Evolutionary conservation across 2,329 filamentous ascomycete genomes (phyloP).

Genomic region (Apiospora koreana): DNA sequence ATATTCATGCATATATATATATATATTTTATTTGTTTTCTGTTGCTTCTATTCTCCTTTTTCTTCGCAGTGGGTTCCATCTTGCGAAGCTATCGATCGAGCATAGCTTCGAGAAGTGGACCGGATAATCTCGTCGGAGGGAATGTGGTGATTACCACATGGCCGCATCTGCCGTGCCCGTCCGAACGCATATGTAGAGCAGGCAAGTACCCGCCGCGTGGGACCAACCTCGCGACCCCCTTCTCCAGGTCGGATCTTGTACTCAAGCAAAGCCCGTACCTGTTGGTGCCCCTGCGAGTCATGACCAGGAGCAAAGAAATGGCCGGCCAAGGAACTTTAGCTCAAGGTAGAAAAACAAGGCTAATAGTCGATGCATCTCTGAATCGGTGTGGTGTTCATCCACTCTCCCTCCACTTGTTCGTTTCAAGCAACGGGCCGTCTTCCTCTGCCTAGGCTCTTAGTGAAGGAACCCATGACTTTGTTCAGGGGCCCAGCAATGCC

Average conservation of each 20-base stretch:
- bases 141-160: neutral
- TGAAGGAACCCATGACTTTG: neutral
- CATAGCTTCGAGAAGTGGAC: neutral
- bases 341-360: neutral
- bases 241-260: neutral
- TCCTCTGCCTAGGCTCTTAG: neutral
- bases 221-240: neutral
- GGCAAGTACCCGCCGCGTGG: neutral
- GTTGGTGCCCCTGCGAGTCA: neutral
- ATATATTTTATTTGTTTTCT: too few relatives aligned
- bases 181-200: neutral
- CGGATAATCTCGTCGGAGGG: neutral
- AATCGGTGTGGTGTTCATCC: neutral
- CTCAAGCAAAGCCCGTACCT: neutral
- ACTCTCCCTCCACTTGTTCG: neutral
- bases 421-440: constrained; percentile 9
- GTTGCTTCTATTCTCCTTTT: neutral
- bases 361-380: neutral
- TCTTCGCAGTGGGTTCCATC: neutral
- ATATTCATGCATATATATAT: neutral
- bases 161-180: neutral
- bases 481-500: neutral
- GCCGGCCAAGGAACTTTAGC: neutral
- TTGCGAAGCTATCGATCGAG: neutral
- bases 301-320: neutral